Percentiles rank a stretch among this genome's conserved stretches.
phyloP scores from a whole-genome alignment of 2,329 filamentous ascomycete genomes.

The Metarhizium brunneum region DNA sequence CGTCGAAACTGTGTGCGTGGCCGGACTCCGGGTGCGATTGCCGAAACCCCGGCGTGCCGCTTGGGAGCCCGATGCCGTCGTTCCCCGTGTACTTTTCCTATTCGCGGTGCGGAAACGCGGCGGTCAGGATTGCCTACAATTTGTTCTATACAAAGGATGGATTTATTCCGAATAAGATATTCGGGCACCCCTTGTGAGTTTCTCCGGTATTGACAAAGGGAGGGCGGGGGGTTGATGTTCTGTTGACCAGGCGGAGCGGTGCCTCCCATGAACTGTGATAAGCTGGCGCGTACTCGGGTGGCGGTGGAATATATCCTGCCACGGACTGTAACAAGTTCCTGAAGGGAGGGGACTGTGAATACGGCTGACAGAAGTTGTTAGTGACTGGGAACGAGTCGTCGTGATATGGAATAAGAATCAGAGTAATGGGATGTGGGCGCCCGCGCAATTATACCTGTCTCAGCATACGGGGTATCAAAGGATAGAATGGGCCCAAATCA shows the following conservation, averaged over 20 bases:
- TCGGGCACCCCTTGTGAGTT: slow-evolving; percentile 27
- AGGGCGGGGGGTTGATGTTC: no score
- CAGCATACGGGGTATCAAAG: neutral
- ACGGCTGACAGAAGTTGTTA: neutral
- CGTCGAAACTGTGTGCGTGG: slow-evolving; percentile 27
- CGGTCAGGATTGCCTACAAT: slow-evolving; percentile 31
- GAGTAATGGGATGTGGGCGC: neutral
- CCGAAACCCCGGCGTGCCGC: slow-evolving; percentile 25
- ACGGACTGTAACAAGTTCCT: no score
- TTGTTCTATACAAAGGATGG: slow-evolving; percentile 37
- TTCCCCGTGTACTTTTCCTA: slow-evolving; percentile 33
- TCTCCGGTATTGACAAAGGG: no score
- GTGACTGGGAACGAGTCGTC: neutral
- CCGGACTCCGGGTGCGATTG: slow-evolving; percentile 30
- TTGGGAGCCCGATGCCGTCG: slow-evolving; percentile 23
- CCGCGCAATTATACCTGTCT: neutral
- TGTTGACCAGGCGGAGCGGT: no score
- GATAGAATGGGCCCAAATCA: neutral
- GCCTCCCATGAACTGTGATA: no score
- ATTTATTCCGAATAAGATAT: slow-evolving; percentile 21
- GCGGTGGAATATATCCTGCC: no score
- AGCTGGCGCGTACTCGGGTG: no score
- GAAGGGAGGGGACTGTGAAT: no score
- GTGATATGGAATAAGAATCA: neutral
- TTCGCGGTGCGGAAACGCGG: slow-evolving; percentile 23